A percentile compares a stretch with the other conserved stretches of the same genome.
Evolutionary conservation across 2,329 filamentous ascomycete species (phyloP).

Genomic region (Endothia cerciana): DNA sequence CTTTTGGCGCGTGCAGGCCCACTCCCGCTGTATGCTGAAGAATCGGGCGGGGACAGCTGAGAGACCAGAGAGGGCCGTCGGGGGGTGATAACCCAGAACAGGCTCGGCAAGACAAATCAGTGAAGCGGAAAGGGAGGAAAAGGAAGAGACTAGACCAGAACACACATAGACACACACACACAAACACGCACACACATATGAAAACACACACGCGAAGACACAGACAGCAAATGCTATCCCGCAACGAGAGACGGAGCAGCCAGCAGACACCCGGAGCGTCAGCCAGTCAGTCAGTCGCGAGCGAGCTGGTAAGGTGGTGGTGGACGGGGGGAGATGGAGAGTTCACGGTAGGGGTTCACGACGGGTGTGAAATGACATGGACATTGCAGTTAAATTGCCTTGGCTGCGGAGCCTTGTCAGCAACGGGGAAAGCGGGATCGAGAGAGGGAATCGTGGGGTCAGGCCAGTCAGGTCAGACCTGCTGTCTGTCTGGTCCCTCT

Average conservation of each 20-base stretch:
- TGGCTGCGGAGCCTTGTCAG: too few species aligned
- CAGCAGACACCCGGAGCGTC: too few species aligned
- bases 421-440: too few species aligned
- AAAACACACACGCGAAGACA: background rate
- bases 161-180: background rate
- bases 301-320: too few species aligned
- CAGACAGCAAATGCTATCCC: background rate
- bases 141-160: background rate
- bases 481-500: too few species aligned
- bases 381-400: background rate
- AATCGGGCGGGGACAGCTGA: background rate
- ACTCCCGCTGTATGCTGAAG: background rate
- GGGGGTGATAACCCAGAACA: too few species aligned
- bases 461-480: too few species aligned
- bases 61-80: background rate
- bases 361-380: slow-evolving; percentile 16
- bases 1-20: background rate
- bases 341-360: too few species aligned
- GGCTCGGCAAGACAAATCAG: slow-evolving; percentile 1
- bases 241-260: background rate
- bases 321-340: too few species aligned
- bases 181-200: background rate
- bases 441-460: too few species aligned
- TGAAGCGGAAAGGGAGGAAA: slow-evolving; percentile 7
- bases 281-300: too few species aligned